Evolutionary conservation across 352 stramenopile species (phyloP).

Genomic region (Pythium monospermum): DNA sequence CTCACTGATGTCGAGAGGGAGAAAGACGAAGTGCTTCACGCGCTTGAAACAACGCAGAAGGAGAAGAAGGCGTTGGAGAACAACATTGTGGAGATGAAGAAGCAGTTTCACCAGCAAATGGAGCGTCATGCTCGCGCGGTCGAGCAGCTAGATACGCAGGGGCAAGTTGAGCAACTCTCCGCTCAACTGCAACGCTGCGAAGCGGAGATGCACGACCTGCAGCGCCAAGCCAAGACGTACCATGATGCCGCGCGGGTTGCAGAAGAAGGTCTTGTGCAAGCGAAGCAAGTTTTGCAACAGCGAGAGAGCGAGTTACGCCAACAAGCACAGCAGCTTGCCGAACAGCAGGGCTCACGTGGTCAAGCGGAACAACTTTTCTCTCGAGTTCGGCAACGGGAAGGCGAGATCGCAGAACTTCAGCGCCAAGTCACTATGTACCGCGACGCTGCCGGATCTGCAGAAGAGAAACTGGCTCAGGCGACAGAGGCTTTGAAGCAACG

Average conservation of each 20-base stretch:
- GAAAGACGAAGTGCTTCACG: slow-evolving; percentile 9
- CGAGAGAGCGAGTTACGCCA: not conserved
- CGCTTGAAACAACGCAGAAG: not conserved
- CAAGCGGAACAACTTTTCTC: not conserved
- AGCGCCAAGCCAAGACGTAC: not conserved
- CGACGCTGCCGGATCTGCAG: not conserved
- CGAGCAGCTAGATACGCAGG: not conserved
- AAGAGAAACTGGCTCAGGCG: not conserved
- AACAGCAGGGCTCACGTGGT: too few species aligned
- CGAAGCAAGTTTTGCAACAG: not conserved
- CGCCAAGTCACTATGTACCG: too few species aligned
- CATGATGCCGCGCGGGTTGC: not conserved
- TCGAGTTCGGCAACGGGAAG: too few species aligned
- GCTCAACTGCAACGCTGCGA: not conserved
- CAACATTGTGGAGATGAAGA: not conserved
- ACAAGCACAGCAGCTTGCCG: too few species aligned
- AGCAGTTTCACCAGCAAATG: not conserved
- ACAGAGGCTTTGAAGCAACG: not conserved
- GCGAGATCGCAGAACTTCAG: too few species aligned
- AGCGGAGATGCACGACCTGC: not conserved
- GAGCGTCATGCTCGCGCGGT: not conserved
- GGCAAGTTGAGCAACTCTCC: not conserved
- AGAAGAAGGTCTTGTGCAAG: not conserved
- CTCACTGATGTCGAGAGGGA: slow-evolving; percentile 16
- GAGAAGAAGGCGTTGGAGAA: slow-evolving; percentile 11